phyloP scores from a whole-genome alignment of 768 basidiomycete species.

The Favolaschia claudopus region DNA sequence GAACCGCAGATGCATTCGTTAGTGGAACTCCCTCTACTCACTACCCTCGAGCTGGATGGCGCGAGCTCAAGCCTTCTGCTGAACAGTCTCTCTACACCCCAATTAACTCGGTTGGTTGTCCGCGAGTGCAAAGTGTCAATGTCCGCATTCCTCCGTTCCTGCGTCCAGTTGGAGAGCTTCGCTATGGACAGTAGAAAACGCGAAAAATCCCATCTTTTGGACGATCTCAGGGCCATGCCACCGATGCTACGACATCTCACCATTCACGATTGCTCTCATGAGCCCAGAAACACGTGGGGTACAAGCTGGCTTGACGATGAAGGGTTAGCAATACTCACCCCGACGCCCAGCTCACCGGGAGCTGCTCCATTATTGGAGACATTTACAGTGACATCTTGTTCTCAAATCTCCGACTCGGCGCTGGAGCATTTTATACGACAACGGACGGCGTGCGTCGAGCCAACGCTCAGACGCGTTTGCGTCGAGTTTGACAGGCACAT shows the following conservation, averaged over 20 bases:
- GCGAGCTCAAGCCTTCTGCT: background rate
- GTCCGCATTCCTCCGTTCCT: background rate
- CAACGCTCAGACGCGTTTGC: background rate
- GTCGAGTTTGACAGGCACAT: background rate
- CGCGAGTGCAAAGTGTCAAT: background rate
- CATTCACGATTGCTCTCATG: background rate
- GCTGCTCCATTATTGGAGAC: background rate
- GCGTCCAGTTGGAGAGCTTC: slow-evolving; percentile 1
- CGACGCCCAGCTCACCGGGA: background rate
- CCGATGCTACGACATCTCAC: background rate
- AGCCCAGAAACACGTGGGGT: background rate
- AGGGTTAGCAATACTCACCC: background rate
- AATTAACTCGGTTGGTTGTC: background rate
- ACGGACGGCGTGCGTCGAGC: background rate
- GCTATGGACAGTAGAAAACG: background rate
- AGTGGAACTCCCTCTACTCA: background rate
- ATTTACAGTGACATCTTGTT: background rate
- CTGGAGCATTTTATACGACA: background rate
- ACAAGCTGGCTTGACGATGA: background rate
- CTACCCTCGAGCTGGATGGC: background rate
- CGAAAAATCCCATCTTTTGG: background rate
- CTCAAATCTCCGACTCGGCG: background rate
- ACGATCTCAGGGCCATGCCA: slow-evolving; percentile 7
- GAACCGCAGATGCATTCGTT: background rate
- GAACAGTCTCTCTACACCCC: background rate